A percentile compares a stretch with the other conserved stretches of the same genome.
These are phyloP conservation scores for Detonula confervacea DNA, from an alignment of 352 stramenopile genomes.

Conservation along the genomic window DNA sequence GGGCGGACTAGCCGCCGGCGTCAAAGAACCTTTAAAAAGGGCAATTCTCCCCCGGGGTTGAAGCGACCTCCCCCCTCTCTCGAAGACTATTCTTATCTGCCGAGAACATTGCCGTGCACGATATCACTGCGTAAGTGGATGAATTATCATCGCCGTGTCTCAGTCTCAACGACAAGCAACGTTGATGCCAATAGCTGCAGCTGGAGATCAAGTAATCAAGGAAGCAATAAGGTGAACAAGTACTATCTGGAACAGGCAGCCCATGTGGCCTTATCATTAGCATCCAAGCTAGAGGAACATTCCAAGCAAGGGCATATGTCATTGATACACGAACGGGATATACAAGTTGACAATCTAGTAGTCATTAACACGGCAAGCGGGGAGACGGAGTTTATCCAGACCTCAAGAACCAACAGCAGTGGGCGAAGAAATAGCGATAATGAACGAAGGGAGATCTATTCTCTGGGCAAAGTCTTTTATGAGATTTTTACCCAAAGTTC, in stretches of 20 bases:
- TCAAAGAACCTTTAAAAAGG: no score
- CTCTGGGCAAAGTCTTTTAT: constrained; percentile 7
- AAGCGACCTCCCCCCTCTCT: no score
- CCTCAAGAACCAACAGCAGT: no score
- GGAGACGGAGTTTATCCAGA: background rate
- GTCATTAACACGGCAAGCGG: background rate
- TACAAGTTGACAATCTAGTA: background rate
- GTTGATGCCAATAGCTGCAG: background rate
- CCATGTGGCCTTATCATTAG: constrained; percentile 16
- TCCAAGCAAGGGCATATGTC: background rate
- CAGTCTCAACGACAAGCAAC: background rate
- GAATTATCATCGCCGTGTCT: background rate
- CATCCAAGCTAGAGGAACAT: background rate
- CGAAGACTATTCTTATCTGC: no score
- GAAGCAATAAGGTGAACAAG: background rate
- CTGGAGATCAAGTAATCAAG: background rate
- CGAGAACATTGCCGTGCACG: background rate
- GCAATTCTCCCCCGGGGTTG: no score
- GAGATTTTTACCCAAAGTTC: constrained; percentile 8
- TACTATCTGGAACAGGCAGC: constrained; percentile 24
- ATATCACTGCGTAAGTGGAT: background rate
- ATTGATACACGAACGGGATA: background rate
- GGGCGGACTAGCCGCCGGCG: no score
- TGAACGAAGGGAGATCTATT: background rate
- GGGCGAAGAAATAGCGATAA: no score